Percentiles rank a stretch among this genome's conserved stretches.
Conservation (phyloP, 371 early-diverging fungal genomes). For the Rhizomucor miehei region DNA sequence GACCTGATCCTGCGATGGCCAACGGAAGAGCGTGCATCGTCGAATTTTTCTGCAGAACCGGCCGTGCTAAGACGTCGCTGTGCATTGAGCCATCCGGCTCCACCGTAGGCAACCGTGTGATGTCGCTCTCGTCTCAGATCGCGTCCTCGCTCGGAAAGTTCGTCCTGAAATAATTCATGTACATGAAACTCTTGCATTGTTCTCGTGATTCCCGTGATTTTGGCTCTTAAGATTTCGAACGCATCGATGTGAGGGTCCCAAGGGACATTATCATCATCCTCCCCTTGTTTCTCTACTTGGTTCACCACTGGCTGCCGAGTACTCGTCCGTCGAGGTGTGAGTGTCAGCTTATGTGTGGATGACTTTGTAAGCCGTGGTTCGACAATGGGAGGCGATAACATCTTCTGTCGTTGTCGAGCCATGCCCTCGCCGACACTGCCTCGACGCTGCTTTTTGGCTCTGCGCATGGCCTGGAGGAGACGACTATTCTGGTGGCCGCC, state of each 20-base stretch:
- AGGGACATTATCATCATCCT: constrained; percentile 1
- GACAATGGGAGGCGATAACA: constrained; percentile 18
- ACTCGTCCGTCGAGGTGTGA: constrained; percentile 6
- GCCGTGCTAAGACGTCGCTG: constrained; percentile 8
- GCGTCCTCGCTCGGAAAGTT: constrained; percentile 18
- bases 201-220: constrained; percentile 43
- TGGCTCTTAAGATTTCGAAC: constrained; percentile 45
- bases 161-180: constrained; percentile 35
- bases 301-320: constrained; percentile 2
- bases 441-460: constrained; percentile 23
- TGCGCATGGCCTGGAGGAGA: constrained; percentile 16
- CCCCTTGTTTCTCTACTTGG: background rate
- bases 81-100: background rate
- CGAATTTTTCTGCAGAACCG: background rate
- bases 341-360: constrained; percentile 11
- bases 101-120: constrained; percentile 6
- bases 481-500: constrained; percentile 7
- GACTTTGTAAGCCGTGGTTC: constrained; percentile 32
- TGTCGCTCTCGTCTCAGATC: constrained; percentile 12
- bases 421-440: constrained; percentile 31
- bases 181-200: constrained; percentile 49
- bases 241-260: constrained; percentile 49
- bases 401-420: constrained; percentile 12
- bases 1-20: constrained; percentile 14
- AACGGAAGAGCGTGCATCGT: background rate